Base-by-base conservation (phyloP, 257 asterid genomes). In the Nicotiana noctiflora region DNA sequence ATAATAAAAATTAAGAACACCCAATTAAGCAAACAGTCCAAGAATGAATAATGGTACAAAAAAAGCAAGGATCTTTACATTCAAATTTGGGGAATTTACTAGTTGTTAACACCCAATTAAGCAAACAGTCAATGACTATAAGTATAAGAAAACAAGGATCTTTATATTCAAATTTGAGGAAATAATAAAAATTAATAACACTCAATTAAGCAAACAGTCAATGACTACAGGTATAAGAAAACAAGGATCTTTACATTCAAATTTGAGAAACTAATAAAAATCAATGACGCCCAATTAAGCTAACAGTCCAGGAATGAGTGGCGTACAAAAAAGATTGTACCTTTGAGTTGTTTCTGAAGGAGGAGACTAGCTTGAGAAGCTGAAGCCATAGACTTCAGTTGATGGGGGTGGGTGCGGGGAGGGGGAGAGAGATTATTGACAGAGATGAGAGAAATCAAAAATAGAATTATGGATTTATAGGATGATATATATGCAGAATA, bases 271-370 rank as follows among this genome's bases (percentile, higher is more conserved):
- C 9, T 23, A 57, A 57, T 8, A 57, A 57, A 9, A 19, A 59
- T 19, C 13, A 59, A 59, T 25, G 5, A 59, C 65, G 21, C 31
- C 31, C 65, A 59, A 19, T 21, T 12, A 70, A 44, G 77, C 31
- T 37, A 11, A 40, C 32, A 6, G 12, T 70, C 18, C 19, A 68
- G 0, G 6, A 74, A 74, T 25, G 23, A 74, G 51, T 53, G 49
- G 21, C 1, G 23, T 49, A 46, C 11, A 2, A 32, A 15, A 66
- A 66, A 2, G 34, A 34, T 12, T 13, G 9, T 79, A 96, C 98
- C 98, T 86, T 89, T 93, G 18, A 95, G 98, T 88, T 95, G 99
- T 80, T 95, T 95, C 81, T 95, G 99, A 19, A 95, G 96, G 65
- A 95, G 94, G 49, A 95, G 97, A 85, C 89, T 92, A 76, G 90